Conservation (phyloP, 2,329 filamentous ascomycete species). For the Graphilbum fragrans region DNA sequence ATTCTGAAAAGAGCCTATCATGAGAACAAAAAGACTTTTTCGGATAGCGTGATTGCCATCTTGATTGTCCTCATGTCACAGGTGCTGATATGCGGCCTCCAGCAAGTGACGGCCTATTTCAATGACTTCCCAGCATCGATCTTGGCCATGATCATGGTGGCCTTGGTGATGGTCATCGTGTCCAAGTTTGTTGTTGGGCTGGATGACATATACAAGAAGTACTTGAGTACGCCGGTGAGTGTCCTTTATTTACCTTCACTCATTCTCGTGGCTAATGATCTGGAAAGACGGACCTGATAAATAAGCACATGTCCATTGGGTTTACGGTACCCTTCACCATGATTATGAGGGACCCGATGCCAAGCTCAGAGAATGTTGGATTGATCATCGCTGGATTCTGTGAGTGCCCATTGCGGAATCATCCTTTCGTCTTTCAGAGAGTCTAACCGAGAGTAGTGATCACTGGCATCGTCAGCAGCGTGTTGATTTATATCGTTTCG, state of each 20-base stretch:
- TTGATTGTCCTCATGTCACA: slow-evolving; percentile 28
- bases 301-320: slow-evolving; percentile 36
- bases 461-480: slow-evolving; percentile 19
- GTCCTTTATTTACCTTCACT: background rate
- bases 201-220: slow-evolving; percentile 14
- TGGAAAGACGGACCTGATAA: slow-evolving; percentile 35
- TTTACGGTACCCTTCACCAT: slow-evolving; percentile 38
- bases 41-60: slow-evolving; percentile 19
- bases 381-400: slow-evolving; percentile 31
- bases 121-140: slow-evolving; percentile 34
- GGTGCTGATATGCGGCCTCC: slow-evolving; percentile 32
- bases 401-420: slow-evolving; percentile 14
- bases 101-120: slow-evolving; percentile 19
- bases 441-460: slow-evolving; percentile 12
- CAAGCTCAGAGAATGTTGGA: slow-evolving; percentile 21
- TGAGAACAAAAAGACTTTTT: slow-evolving; percentile 2
- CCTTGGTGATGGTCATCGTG: slow-evolving; percentile 20
- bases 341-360: slow-evolving; percentile 24
- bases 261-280: background rate
- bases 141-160: slow-evolving; percentile 31
- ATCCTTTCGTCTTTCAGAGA: background rate
- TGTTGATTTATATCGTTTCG: slow-evolving; percentile 16
- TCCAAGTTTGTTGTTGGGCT: slow-evolving; percentile 11
- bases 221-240: slow-evolving; percentile 11
- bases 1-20: background rate